These are phyloP conservation scores for Phaeodactylum tricornutum DNA, from an alignment of 108 stramenopile species.

Conservation along the genomic window DNA sequence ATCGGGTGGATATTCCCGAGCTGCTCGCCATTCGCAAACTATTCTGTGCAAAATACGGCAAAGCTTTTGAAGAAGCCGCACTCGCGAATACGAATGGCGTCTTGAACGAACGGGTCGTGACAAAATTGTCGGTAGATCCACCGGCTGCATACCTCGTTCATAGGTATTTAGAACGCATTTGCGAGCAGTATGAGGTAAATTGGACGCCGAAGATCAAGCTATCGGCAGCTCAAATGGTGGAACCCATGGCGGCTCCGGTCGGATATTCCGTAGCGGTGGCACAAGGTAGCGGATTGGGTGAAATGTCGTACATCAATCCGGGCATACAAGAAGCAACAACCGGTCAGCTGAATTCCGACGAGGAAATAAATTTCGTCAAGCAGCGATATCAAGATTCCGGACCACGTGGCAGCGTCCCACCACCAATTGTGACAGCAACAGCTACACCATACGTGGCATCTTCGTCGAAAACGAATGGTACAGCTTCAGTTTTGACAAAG, in stretches of 20 bases:
- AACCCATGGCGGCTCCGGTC: conserved; percentile 67
- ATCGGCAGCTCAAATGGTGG: conserved; percentile 38
- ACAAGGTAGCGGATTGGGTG: conserved; percentile 33
- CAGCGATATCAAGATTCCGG: too few species aligned
- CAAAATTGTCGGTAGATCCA: conserved; percentile 77
- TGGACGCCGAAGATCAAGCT: conserved; percentile 63
- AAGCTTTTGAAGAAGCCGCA: conserved; percentile 68
- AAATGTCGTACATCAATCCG: too few species aligned
- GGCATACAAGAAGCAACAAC: too few species aligned
- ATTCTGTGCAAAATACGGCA: conserved; percentile 78
- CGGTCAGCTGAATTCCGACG: too few species aligned
- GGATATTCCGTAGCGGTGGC: conserved; percentile 61
- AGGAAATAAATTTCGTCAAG: too few species aligned
- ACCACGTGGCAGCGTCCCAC: too few species aligned
- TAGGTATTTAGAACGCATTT: conserved; percentile 79
- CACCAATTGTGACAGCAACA: too few species aligned
- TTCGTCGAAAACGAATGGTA: too few species aligned
- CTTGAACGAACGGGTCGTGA: conserved; percentile 81
- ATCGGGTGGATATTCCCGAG: conserved; percentile 75
- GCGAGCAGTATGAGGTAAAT: conserved; percentile 71
- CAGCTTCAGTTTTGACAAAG: too few species aligned
- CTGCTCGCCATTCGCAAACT: conserved; percentile 86
- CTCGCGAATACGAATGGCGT: conserved; percentile 61
- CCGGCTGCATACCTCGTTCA: conserved; percentile 80
- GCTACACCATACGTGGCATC: too few species aligned